These are phyloP conservation scores for Candida tammaniensis DNA, from an alignment of 805 yeast genomes.

Conservation along the genomic window DNA sequence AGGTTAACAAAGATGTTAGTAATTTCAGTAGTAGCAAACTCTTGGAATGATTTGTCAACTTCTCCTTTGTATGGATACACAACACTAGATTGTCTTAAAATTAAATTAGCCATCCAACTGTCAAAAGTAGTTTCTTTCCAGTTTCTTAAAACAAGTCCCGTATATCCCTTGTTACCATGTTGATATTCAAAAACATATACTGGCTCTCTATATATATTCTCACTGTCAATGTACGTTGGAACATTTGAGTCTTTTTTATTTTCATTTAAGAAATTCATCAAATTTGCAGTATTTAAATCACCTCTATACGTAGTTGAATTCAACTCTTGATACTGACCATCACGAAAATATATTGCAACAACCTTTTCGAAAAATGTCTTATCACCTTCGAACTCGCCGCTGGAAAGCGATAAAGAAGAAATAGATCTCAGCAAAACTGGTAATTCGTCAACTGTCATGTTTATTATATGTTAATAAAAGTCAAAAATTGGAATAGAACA, in stretches of 20 bases:
- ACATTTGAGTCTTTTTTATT: neutral
- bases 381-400: neutral
- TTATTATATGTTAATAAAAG: no score
- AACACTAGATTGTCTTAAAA: constrained; percentile 20
- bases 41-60: constrained; percentile 1
- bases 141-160: no score
- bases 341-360: constrained; percentile 10
- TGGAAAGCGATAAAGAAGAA: constrained; percentile 8
- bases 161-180: no score
- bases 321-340: neutral
- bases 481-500: no score
- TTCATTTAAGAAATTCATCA: neutral
- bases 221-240: neutral
- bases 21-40: no score
- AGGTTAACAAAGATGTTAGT: constrained; percentile 44
- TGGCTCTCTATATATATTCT: constrained; percentile 1
- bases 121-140: no score
- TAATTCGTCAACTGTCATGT: constrained; percentile 4
- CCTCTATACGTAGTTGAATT: constrained; percentile 8
- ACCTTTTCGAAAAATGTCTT: constrained; percentile 13
- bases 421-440: constrained; percentile 8
- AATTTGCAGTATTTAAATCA: neutral
- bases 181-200: constrained; percentile 20
- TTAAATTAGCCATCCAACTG: constrained; percentile 29
- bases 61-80: constrained; percentile 11